Conservation (phyloP, 306 rosid species). For the Fragaria nilgerrensis region DNA sequence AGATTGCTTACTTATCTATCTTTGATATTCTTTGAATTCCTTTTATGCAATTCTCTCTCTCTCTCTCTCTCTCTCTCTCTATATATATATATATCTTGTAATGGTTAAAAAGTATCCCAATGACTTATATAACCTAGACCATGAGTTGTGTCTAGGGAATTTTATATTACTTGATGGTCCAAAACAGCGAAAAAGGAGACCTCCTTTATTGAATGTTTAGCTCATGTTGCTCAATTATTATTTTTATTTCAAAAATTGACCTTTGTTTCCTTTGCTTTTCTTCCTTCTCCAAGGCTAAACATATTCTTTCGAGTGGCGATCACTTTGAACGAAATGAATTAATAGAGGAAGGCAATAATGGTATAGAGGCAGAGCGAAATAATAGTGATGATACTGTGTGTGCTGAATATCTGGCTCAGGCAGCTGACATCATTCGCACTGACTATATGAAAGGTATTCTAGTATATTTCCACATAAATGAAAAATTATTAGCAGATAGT, state of each 20-base stretch:
- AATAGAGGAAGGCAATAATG: constrained; percentile 37
- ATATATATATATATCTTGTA: no score
- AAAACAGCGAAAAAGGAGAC: neutral
- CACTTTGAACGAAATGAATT: constrained; percentile 63
- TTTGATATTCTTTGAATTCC: neutral
- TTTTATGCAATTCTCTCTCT: neutral
- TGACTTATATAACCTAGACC: no score
- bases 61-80: neutral
- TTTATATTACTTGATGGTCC: neutral
- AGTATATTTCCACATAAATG: constrained; percentile 5
- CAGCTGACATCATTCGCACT: constrained; percentile 48
- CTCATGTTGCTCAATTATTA: neutral
- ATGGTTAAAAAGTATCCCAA: no score
- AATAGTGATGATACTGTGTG: constrained; percentile 48
- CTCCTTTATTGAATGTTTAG: neutral
- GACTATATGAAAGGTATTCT: constrained; percentile 54
- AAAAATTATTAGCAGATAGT: neutral
- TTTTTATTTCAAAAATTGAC: constrained; percentile 19
- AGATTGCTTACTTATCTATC: neutral
- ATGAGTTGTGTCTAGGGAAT: no score
- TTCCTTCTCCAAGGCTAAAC: constrained; percentile 57
- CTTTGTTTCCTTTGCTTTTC: constrained; percentile 17
- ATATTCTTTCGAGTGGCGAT: constrained; percentile 61
- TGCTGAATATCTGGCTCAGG: constrained; percentile 63
- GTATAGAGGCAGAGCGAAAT: constrained; percentile 61